Evolutionary conservation across 306 rosid species (phyloP), one percentile per base, ranked within the genome.

Genomic region (Cicer yamashitae): DNA sequence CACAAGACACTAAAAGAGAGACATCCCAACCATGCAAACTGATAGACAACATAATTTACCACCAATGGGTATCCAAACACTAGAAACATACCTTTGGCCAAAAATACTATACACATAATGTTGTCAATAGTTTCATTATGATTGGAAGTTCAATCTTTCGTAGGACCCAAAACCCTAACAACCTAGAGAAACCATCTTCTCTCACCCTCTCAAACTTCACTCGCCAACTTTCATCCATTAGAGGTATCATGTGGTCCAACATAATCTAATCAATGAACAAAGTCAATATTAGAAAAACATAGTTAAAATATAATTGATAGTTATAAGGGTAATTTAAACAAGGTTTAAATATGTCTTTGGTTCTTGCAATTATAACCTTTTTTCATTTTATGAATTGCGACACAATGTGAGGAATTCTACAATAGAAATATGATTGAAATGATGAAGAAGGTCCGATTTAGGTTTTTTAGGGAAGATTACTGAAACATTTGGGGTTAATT

Each of bases 181-280:
- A 85, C 89, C 98, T 82, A 7, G 99, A 92, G 85, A 96, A 96
- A 67, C 99, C 99, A 67, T 96, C 92, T 73, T 92, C 96, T 79
- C 98, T 90, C 82, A 96, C 98, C 66, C 97, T 88, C 85, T 89
- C 97, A 43, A 96, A 96, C 78, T 96, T 96, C 14, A 83, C 82
- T 17, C 98, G 90, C 99, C 99, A 96, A 70, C 89, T 96, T 57
- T 96, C 99, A 41, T 96, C 99, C 70, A 92, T 77, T 39, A 96
- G 83, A 15, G 99, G 98, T 90, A 96, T 96, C 97, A 90, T 92
- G 82, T 96, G 98, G 83, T 96, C 99, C 87, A 96, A 76, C 99
- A 91, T 96, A 62, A 92, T 97, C 98, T 96, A 77, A 64, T 76
- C 40, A 62, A 79, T 22, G 76, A 48, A 62, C 45, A 70, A 77